Evolutionary conservation across 495 filamentous ascomycete species (phyloP).

Genomic region (Neurospora cerealis): DNA sequence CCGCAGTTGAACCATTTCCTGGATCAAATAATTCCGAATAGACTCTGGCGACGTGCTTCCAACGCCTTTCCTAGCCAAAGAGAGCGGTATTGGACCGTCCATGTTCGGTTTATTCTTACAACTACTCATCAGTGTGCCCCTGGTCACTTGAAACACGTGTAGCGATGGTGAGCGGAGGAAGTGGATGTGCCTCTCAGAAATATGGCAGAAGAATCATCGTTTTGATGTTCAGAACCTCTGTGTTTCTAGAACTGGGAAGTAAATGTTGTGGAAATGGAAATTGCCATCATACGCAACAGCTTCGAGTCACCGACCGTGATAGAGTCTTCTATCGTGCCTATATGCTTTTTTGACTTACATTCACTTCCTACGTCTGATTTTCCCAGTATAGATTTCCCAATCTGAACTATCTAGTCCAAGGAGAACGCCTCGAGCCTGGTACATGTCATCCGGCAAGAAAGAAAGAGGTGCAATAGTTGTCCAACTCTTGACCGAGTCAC

Average conservation of each 20-base stretch:
- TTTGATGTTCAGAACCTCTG: neutral
- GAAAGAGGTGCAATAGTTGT: neutral
- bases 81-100: too few species aligned
- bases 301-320: too few species aligned
- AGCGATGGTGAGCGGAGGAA: neutral
- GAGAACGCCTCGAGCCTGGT: neutral
- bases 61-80: too few species aligned
- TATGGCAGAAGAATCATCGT: neutral
- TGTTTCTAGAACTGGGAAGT: too few species aligned
- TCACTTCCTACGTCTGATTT: neutral
- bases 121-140: too few species aligned
- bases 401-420: neutral
- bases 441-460: neutral
- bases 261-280: too few species aligned
- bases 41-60: too few species aligned
- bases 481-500: neutral
- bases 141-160: neutral
- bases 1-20: too few species aligned
- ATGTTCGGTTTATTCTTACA: too few species aligned
- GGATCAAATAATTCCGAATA: too few species aligned
- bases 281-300: too few species aligned
- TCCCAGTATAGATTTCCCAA: neutral
- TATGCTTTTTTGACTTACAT: neutral
- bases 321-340: too few species aligned
- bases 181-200: neutral